Percentiles rank a stretch among this genome's conserved stretches.
phyloP scores from a whole-genome alignment of 2,329 filamentous ascomycete genomes.

The Colletotrichum filicis region DNA sequence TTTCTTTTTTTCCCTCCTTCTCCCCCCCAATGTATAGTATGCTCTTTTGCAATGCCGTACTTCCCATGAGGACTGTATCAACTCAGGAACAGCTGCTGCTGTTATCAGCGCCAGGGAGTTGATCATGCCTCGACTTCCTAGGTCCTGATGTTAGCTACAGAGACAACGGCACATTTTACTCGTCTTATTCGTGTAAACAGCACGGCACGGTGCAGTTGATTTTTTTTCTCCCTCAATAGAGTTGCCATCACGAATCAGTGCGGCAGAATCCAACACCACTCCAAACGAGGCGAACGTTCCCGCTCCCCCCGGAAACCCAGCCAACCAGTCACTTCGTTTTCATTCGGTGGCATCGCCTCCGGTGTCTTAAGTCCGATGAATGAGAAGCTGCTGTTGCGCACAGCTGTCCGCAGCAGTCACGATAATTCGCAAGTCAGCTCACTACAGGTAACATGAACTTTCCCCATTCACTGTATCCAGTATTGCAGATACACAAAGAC shows the following conservation, averaged over 20 bases:
- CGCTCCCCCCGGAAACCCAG: background rate
- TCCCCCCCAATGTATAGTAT: background rate
- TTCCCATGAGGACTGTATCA: background rate
- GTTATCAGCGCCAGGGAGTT: background rate
- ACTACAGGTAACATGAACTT: background rate
- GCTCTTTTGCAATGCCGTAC: background rate
- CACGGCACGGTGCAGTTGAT: background rate
- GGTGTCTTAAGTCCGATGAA: background rate
- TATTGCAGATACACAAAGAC: background rate
- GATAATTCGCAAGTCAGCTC: background rate
- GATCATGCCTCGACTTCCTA: background rate
- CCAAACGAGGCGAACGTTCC: background rate
- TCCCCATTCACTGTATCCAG: too few species aligned
- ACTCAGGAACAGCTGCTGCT: background rate
- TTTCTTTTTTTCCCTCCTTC: background rate
- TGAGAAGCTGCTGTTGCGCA: background rate
- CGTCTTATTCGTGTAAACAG: background rate
- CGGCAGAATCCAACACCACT: background rate
- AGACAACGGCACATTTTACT: background rate
- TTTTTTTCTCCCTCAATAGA: background rate
- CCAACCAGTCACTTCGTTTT: background rate
- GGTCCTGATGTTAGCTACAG: too few species aligned
- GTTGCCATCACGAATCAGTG: slow-evolving; percentile 11
- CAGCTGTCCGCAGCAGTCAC: background rate
- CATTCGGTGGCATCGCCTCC: background rate